phyloP scores from a whole-genome alignment of 2,329 filamentous ascomycete species.

The Laburnicola sp. region DNA sequence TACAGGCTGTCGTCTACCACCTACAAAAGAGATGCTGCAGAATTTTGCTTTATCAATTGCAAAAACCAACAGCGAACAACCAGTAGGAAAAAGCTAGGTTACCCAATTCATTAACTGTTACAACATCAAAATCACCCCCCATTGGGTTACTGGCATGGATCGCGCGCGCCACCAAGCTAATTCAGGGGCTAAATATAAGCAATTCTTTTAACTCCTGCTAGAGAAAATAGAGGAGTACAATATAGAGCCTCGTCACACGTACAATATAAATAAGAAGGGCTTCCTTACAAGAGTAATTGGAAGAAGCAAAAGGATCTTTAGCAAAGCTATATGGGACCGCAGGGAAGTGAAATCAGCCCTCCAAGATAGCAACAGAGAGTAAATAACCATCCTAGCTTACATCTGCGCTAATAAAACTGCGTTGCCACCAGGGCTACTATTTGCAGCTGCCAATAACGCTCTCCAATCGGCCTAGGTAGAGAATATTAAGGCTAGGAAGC shows the following conservation, averaged over 20 bases:
- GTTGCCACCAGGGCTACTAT: constrained; percentile 14
- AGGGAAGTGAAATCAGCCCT: constrained; percentile 8
- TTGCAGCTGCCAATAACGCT: constrained; percentile 3
- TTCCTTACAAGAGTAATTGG: background rate
- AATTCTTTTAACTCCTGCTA: too few relatives aligned
- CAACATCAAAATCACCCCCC: too few relatives aligned
- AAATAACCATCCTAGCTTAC: constrained; percentile 11
- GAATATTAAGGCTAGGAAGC: constrained; percentile 2
- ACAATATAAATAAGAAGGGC: too few relatives aligned
- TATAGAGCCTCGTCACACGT: too few relatives aligned
- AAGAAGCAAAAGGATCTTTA: background rate
- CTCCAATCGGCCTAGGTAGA: constrained; percentile 14
- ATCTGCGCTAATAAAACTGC: constrained; percentile 12
- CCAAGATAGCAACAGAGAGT: constrained; percentile 7
- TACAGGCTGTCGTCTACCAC: too few relatives aligned
- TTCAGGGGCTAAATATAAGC: too few relatives aligned
- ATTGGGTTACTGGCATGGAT: too few relatives aligned
- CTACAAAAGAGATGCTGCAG: too few relatives aligned
- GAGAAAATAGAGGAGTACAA: too few relatives aligned
- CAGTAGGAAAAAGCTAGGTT: background rate
- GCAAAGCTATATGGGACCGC: background rate
- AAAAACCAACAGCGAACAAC: too few relatives aligned
- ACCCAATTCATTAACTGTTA: background rate
- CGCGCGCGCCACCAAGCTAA: too few relatives aligned
- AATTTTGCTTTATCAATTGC: too few relatives aligned